Evolutionary conservation across 805 yeast species (phyloP), one percentile per base, ranked within the genome.

Genomic region (Yarrowia bubula): DNA sequence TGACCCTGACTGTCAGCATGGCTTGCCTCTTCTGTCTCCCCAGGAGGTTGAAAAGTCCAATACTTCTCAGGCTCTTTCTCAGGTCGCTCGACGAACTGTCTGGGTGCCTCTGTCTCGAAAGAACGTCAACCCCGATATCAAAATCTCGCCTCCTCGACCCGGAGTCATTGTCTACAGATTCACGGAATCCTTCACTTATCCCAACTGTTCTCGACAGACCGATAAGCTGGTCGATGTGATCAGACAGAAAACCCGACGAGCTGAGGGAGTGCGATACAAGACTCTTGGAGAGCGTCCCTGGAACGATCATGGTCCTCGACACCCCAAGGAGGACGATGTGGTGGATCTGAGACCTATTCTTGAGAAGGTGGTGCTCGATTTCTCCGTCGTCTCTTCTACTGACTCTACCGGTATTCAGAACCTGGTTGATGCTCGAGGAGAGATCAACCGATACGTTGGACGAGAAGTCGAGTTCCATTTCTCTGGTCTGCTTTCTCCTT

Each of bases 401-500:
- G 98, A 92, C 75, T 81, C 90, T 8, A 89, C 97, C 0, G 87
- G 92, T 14, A 78, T 91, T 39, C 96, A 90, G 76, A 80, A 87
- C 1, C 79, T 92, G 65, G 84, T 86, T 58, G 98, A 92, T 74
- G 79, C 90, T 70, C 82, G 88, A 69, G 87, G 86, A 70, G 86
- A 91, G 14, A 75, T 91, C 55, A 85, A 86, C 75, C 81, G 79
- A 65, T 90, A 89, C 71, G 88, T 95, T 15, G 92, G 90, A 73
- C 80, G 88, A 66, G 91, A 88, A 69, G 92, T 91, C 66, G 97
- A 92, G 76, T 86, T 87, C 77, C 98, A 92, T 76, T 92, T 92
- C 75, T 84, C 89, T 10, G 96, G 97, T 31, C 84, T 92, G 37
- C 77, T 89, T 50, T 86, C 89, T 65, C 92, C 93, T 9, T 92